phyloP scores from a whole-genome alignment of 176 grass and related monocot species.

The Otatea glauca region DNA sequence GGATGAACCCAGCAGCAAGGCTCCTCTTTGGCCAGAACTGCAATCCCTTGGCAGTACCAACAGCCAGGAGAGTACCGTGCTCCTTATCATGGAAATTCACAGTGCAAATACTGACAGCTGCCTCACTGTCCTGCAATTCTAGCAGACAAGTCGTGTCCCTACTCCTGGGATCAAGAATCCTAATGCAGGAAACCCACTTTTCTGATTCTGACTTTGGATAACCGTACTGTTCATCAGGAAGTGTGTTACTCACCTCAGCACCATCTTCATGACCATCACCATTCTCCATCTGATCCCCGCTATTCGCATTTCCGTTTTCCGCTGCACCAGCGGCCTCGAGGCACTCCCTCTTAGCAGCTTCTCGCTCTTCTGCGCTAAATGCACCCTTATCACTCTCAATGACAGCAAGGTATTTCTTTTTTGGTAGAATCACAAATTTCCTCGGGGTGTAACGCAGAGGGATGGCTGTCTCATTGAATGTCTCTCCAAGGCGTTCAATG shows the following conservation, averaged over 20 bases:
- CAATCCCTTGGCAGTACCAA: slow-evolving; percentile 92
- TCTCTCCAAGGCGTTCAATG: slow-evolving; percentile 86
- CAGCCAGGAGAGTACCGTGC: slow-evolving; percentile 82
- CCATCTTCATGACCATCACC: slow-evolving; percentile 71
- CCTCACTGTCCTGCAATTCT: slow-evolving; percentile 93
- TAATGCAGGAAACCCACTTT: slow-evolving; percentile 95
- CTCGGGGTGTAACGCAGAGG: slow-evolving; percentile 91
- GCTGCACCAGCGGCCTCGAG: slow-evolving; percentile 64
- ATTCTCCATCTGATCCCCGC: slow-evolving; percentile 81
- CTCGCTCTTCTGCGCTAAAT: slow-evolving; percentile 89
- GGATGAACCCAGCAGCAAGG: slow-evolving; percentile 83
- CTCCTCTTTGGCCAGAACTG: slow-evolving; percentile 89
- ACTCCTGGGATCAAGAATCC: slow-evolving; percentile 93
- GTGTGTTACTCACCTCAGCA: slow-evolving; percentile 59
- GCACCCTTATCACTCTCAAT: slow-evolving; percentile 94
- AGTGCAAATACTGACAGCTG: slow-evolving; percentile 87
- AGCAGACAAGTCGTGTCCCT: slow-evolving; percentile 85
- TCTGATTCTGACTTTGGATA: slow-evolving; percentile 93
- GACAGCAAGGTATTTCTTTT: slow-evolving; percentile 81
- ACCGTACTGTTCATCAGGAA: slow-evolving; percentile 95
- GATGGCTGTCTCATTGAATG: slow-evolving; percentile 94
- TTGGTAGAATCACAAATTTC: slow-evolving; percentile 90
- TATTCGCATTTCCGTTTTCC: slow-evolving; percentile 80
- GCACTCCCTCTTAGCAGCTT: slow-evolving; percentile 88
- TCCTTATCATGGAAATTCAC: slow-evolving; percentile 99